Conservation (phyloP, 345 rosid species). For the Toxicodendron radicans region DNA sequence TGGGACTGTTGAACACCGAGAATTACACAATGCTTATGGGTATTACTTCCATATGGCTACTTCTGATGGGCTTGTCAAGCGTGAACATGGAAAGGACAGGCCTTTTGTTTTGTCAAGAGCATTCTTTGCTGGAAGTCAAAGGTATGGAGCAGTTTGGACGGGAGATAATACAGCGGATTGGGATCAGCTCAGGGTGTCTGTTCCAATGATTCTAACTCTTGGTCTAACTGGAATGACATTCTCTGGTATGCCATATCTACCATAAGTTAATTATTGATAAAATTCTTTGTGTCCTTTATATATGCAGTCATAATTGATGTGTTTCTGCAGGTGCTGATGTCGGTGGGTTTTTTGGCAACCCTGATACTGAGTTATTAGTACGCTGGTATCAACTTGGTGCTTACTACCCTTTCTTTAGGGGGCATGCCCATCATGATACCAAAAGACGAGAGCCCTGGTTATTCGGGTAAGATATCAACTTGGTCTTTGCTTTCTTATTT, state of each 20-base stretch:
- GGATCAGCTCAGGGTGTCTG: slow-evolving; percentile 95
- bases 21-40: slow-evolving; percentile 92
- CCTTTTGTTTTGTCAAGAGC: slow-evolving; percentile 99
- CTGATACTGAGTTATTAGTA: slow-evolving; percentile 84
- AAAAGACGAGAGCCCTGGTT: slow-evolving; percentile 98
- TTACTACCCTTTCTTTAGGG: slow-evolving; percentile 97
- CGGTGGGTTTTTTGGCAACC: slow-evolving; percentile 98
- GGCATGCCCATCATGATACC: slow-evolving; percentile 96
- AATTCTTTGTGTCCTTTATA: neutral
- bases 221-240: slow-evolving; percentile 87
- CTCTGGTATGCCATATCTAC: slow-evolving; percentile 54
- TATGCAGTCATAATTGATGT: neutral
- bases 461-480: slow-evolving; percentile 67
- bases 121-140: slow-evolving; percentile 93
- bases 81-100: slow-evolving; percentile 84
- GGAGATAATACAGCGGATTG: slow-evolving; percentile 97
- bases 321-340: slow-evolving; percentile 82
- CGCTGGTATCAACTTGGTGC: slow-evolving; percentile 99
- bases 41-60: slow-evolving; percentile 98
- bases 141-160: slow-evolving; percentile 96
- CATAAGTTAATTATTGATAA: neutral
- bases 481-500: neutral
- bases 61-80: slow-evolving; percentile 88
- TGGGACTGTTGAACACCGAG: slow-evolving; percentile 86
- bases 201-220: slow-evolving; percentile 91